Conservation (phyloP, 441 rosid genomes). For the Bocquillonia castaneifolia region DNA sequence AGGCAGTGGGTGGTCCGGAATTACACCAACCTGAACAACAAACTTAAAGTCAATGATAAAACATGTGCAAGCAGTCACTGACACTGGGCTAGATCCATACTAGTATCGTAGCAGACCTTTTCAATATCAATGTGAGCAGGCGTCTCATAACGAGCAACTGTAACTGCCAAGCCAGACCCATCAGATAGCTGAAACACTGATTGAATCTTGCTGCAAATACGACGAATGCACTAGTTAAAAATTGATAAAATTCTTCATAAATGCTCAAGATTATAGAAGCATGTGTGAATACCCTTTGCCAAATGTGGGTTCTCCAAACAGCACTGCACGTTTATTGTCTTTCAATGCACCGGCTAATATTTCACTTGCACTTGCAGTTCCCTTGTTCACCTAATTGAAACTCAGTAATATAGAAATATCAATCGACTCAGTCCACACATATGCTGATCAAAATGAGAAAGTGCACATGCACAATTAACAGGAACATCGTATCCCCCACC, state of each 20-base stretch:
- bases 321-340: slow-evolving; percentile 82
- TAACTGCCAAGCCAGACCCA: slow-evolving; percentile 90
- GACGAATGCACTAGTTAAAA: slow-evolving; percentile 15
- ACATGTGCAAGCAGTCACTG: background rate
- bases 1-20: slow-evolving; percentile 85
- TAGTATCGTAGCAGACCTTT: slow-evolving; percentile 46
- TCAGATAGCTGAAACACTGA: slow-evolving; percentile 87
- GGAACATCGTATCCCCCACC: background rate
- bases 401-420: slow-evolving; percentile 6
- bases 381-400: slow-evolving; percentile 78
- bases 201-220: slow-evolving; percentile 79
- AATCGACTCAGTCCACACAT: background rate
- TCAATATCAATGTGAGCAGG: slow-evolving; percentile 84
- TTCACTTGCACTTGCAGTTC: slow-evolving; percentile 97
- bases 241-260: background rate
- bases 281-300: slow-evolving; percentile 76
- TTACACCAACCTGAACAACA: slow-evolving; percentile 62
- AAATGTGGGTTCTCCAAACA: slow-evolving; percentile 84
- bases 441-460: background rate
- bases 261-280: background rate
- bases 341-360: slow-evolving; percentile 91
- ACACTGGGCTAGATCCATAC: background rate
- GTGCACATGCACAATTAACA: background rate
- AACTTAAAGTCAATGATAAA: background rate
- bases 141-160: slow-evolving; percentile 91